Conservation (phyloP, 2,329 filamentous ascomycete genomes). For the Coniella lustricola region DNA sequence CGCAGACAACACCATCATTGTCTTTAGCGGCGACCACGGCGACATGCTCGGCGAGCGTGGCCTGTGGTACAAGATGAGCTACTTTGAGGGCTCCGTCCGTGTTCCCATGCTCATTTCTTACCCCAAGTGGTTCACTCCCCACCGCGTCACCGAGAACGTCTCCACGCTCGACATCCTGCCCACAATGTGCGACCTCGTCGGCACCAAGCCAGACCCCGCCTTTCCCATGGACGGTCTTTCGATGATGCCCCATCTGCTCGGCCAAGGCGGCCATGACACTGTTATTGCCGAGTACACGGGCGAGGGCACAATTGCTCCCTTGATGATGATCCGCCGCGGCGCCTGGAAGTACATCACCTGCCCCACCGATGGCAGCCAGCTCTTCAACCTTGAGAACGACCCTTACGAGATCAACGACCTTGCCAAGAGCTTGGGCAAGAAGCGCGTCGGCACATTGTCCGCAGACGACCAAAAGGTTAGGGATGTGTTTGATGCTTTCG, state of each 20-base stretch:
- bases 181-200: constrained; percentile 77
- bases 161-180: constrained; percentile 87
- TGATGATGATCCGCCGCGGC: constrained; percentile 90
- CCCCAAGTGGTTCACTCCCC: constrained; percentile 67
- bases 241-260: constrained; percentile 69
- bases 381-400: constrained; percentile 73
- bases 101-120: constrained; percentile 83
- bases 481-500: constrained; percentile 56
- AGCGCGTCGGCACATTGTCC: constrained; percentile 25
- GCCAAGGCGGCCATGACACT: constrained; percentile 65
- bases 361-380: constrained; percentile 73
- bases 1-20: constrained; percentile 78
- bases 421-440: constrained; percentile 37
- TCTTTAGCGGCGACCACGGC: constrained; percentile 90
- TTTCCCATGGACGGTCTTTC: constrained; percentile 84
- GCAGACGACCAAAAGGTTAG: constrained; percentile 39
- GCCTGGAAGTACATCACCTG: constrained; percentile 89
- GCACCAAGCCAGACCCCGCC: constrained; percentile 58
- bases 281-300: constrained; percentile 95
- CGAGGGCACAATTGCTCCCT: constrained; percentile 79
- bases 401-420: constrained; percentile 73
- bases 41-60: constrained; percentile 93
- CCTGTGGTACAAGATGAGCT: constrained; percentile 97
- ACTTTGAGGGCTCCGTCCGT: constrained; percentile 85
- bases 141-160: constrained; percentile 74